These are phyloP conservation scores for Fusarium sp. DNA, from an alignment of 2,329 filamentous ascomycete genomes.

Conservation along the genomic window DNA sequence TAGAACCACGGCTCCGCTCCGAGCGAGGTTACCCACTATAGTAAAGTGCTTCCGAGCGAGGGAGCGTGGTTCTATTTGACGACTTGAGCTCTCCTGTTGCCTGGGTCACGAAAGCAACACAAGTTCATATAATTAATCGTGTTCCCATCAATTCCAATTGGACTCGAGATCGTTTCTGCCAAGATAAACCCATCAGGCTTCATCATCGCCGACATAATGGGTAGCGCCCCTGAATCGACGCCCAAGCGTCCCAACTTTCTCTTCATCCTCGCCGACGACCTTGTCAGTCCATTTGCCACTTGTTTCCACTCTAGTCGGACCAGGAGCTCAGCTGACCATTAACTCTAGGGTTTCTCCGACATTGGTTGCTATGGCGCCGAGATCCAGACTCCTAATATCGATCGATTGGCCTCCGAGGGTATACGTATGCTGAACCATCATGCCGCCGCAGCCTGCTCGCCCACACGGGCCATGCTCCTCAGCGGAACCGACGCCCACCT, in stretches of 20 bases:
- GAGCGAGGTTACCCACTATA: background rate
- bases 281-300: slow-evolving; percentile 3
- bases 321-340: slow-evolving; percentile 35
- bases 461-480: slow-evolving; percentile 73
- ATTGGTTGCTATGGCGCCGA: slow-evolving; percentile 70
- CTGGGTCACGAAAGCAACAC: background rate
- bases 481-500: slow-evolving; percentile 61
- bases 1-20: background rate
- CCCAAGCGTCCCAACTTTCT: slow-evolving; percentile 22
- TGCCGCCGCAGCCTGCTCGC: slow-evolving; percentile 71
- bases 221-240: background rate
- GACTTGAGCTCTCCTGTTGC: background rate
- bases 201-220: background rate
- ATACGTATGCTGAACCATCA: slow-evolving; percentile 73
- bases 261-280: slow-evolving; percentile 21
- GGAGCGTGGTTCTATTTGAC: background rate
- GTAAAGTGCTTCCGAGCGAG: background rate
- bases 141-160: background rate
- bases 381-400: slow-evolving; percentile 70
- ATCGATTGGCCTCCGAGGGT: slow-evolving; percentile 62
- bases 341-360: slow-evolving; percentile 68
- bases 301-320: background rate
- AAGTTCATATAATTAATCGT: background rate
- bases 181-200: background rate
- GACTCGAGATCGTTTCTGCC: background rate